Percentiles rank a stretch among this genome's conserved stretches.
These are phyloP conservation scores for Zygnema circumcarinatum DNA, from an alignment of 139 green algal species.

Conservation along the genomic window DNA sequence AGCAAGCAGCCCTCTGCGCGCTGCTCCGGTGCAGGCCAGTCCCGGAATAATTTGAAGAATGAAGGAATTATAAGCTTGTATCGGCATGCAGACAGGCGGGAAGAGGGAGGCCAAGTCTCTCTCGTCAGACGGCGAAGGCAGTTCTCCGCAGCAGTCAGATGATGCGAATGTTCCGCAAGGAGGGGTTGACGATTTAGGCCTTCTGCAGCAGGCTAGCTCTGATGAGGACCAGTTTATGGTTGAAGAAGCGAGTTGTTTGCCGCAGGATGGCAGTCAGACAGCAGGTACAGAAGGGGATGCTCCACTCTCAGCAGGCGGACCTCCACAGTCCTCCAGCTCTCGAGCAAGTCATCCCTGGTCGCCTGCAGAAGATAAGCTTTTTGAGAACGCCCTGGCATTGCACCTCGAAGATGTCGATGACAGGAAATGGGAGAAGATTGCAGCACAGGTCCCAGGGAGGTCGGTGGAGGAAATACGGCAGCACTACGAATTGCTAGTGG, in stretches of 20 bases:
- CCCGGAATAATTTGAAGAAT: too few relatives aligned
- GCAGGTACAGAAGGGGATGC: neutral
- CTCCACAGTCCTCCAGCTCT: neutral
- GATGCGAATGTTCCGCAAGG: neutral
- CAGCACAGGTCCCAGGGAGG: constrained; percentile 41
- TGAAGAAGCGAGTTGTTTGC: neutral
- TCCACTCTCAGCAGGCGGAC: too few relatives aligned
- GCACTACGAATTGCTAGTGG: constrained; percentile 50
- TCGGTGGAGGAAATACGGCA: constrained; percentile 32
- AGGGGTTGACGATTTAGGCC: neutral
- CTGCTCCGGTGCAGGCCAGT: too few relatives aligned
- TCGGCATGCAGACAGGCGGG: neutral
- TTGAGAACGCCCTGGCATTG: constrained; percentile 43
- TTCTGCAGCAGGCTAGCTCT: neutral
- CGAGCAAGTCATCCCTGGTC: constrained; percentile 14
- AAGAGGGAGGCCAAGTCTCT: neutral
- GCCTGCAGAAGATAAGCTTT: constrained; percentile 50
- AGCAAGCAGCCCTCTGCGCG: too few relatives aligned
- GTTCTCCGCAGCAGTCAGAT: neutral
- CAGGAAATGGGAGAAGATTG: constrained; percentile 47
- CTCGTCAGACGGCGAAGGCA: neutral
- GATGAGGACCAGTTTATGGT: neutral
- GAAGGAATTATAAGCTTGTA: too few relatives aligned
- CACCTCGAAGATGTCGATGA: constrained; percentile 26
- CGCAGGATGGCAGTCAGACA: neutral